Conservation (phyloP, 352 stramenopile genomes). For the Ophiocytium majus region DNA sequence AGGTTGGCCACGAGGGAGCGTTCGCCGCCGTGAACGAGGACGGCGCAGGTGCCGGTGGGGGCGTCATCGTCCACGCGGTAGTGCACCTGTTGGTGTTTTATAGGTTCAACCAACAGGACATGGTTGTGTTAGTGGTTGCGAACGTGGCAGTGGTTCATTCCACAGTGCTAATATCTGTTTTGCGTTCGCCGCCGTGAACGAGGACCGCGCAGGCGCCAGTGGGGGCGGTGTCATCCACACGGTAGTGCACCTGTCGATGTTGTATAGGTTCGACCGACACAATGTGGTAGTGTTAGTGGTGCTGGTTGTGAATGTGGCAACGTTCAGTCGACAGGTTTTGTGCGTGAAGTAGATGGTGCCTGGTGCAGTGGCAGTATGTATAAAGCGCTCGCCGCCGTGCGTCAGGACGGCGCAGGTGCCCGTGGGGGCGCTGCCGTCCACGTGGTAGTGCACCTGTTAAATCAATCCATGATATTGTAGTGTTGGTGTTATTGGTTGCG, state of each 20-base stretch:
- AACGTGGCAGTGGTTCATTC: background rate
- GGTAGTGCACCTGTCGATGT: constrained; percentile 96
- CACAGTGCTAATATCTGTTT: background rate
- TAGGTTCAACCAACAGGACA: background rate
- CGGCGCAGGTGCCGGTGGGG: constrained; percentile 95
- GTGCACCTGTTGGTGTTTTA: constrained; percentile 76
- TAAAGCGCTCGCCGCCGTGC: constrained; percentile 88
- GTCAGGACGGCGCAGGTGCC: constrained; percentile 97
- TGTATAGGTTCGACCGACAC: too few species aligned
- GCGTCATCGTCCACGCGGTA: constrained; percentile 80
- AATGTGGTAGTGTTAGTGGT: too few species aligned
- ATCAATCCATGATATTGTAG: too few species aligned
- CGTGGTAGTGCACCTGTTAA: constrained; percentile 96
- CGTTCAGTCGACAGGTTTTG: too few species aligned
- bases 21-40: constrained; percentile 91
- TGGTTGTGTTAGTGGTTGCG: background rate
- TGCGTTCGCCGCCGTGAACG: constrained; percentile 88
- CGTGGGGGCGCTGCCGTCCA: constrained; percentile 77
- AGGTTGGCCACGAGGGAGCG: constrained; percentile 94
- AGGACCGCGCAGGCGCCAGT: constrained; percentile 97
- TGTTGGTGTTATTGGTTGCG: too few species aligned
- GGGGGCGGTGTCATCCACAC: constrained; percentile 76
- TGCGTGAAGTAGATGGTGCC: too few species aligned
- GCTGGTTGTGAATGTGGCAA: too few species aligned
- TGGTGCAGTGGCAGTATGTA: too few species aligned